Conservation (phyloP, 106 monocot genomes). For the Phalaenopsis equestris region DNA sequence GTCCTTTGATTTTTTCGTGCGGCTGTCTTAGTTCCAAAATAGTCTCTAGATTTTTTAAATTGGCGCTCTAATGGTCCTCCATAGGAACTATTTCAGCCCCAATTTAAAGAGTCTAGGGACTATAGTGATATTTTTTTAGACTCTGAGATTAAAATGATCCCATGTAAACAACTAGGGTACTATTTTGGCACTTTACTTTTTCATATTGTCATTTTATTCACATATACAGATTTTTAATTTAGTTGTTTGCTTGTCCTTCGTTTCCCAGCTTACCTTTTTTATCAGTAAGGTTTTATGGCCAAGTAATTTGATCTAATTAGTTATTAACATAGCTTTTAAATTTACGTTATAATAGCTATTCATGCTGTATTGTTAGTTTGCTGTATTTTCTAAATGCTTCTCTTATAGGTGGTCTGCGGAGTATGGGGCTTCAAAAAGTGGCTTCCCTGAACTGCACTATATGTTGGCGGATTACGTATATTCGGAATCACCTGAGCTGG, state of each 20-base stretch:
- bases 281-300: neutral
- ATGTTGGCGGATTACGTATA: slow-evolving; percentile 95
- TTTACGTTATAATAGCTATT: neutral
- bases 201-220: neutral
- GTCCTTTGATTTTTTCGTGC: too few relatives aligned
- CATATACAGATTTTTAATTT: neutral
- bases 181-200: neutral
- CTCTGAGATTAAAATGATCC: too few relatives aligned
- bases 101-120: too few relatives aligned
- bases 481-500: slow-evolving; percentile 88
- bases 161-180: too few relatives aligned
- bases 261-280: neutral
- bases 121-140: too few relatives aligned
- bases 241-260: neutral
- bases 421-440: slow-evolving; percentile 59
- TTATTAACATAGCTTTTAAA: neutral
- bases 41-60: too few relatives aligned
- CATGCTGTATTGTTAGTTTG: neutral
- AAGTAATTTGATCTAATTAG: neutral
- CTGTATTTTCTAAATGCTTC: neutral
- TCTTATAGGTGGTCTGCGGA: slow-evolving; percentile 79
- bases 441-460: slow-evolving; percentile 70
- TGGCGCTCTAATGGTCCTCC: too few relatives aligned
- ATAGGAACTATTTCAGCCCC: too few relatives aligned
- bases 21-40: too few relatives aligned